A percentile compares a stretch with the other conserved stretches of the same genome.
phyloP scores from a whole-genome alignment of 306 rosid species.

The Arachis hypogaea region DNA sequence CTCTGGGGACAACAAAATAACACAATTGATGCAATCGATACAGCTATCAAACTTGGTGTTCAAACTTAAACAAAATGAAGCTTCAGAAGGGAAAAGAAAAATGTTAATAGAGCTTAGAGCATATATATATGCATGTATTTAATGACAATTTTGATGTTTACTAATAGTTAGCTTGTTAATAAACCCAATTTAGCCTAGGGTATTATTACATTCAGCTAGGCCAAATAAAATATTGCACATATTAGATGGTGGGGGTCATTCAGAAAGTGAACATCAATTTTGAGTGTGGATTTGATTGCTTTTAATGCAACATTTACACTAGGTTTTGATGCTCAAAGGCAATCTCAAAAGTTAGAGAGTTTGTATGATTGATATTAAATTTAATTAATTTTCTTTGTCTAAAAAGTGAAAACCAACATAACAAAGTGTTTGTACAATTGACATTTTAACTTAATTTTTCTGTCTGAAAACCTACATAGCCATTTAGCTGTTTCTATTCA shows the following conservation, averaged over 20 bases:
- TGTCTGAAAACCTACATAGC: too few species aligned
- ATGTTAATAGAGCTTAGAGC: neutral
- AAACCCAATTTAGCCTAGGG: slow-evolving; percentile 17
- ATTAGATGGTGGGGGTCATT: neutral
- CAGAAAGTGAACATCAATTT: neutral
- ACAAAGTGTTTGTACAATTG: too few species aligned
- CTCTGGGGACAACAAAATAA: slow-evolving; percentile 97
- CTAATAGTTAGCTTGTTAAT: neutral
- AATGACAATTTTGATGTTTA: slow-evolving; percentile 24
- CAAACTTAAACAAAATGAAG: slow-evolving; percentile 27
- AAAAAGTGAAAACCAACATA: too few species aligned
- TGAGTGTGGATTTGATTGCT: neutral
- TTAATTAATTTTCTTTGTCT: too few species aligned
- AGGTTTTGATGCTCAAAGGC: slow-evolving; percentile 20
- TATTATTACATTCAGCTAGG: slow-evolving; percentile 6
- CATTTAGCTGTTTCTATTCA: too few species aligned
- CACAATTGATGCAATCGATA: slow-evolving; percentile 71
- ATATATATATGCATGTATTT: neutral
- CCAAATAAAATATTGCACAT: slow-evolving; percentile 26
- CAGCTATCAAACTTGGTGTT: slow-evolving; percentile 57
- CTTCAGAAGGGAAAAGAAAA: slow-evolving; percentile 24
- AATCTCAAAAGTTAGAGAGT: neutral
- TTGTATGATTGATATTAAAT: slow-evolving; percentile 18
- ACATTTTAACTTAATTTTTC: too few species aligned
- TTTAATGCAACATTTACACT: neutral